Evolutionary conservation across 768 basidiomycete species (phyloP).

Genomic region (Hemileccinum impolitum): DNA sequence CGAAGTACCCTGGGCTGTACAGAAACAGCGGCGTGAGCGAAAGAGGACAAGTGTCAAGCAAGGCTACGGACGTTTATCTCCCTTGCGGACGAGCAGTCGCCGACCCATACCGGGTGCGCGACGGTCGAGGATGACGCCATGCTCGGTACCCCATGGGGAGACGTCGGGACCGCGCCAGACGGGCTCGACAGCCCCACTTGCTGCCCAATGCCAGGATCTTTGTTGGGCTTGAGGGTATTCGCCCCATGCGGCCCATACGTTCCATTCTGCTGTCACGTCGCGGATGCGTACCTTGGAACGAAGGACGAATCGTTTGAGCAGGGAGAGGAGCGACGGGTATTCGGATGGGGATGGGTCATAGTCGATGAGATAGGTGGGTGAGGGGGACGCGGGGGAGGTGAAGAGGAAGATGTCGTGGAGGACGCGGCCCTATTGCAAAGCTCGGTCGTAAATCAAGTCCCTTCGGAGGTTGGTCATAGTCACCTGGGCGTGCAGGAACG

Average conservation of each 20-base stretch:
- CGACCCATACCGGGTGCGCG: conserved; percentile 78
- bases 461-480: conserved; percentile 12
- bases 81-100: conserved; percentile 66
- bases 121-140: conserved; percentile 55
- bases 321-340: conserved; percentile 56
- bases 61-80: conserved; percentile 64
- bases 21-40: conserved; percentile 5
- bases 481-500: conserved; percentile 79
- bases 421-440: conserved; percentile 67
- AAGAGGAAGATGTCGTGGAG: conserved; percentile 88
- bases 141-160: conserved; percentile 61
- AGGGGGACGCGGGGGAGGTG: conserved; percentile 46
- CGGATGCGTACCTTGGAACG: conserved; percentile 85
- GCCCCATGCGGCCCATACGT: conserved; percentile 83
- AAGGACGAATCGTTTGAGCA: conserved; percentile 81
- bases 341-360: conserved; percentile 63
- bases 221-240: conserved; percentile 39
- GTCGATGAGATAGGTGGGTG: conserved; percentile 64
- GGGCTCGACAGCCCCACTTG: conserved; percentile 77
- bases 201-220: conserved; percentile 51
- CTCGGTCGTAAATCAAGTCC: neutral
- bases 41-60: neutral
- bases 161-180: conserved; percentile 50
- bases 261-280: conserved; percentile 74
- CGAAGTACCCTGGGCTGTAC: conserved; percentile 48